Evolutionary conservation across 345 rosid species (phyloP), one percentile per base, ranked within the genome.

Genomic region (Syzygium oleosum): DNA sequence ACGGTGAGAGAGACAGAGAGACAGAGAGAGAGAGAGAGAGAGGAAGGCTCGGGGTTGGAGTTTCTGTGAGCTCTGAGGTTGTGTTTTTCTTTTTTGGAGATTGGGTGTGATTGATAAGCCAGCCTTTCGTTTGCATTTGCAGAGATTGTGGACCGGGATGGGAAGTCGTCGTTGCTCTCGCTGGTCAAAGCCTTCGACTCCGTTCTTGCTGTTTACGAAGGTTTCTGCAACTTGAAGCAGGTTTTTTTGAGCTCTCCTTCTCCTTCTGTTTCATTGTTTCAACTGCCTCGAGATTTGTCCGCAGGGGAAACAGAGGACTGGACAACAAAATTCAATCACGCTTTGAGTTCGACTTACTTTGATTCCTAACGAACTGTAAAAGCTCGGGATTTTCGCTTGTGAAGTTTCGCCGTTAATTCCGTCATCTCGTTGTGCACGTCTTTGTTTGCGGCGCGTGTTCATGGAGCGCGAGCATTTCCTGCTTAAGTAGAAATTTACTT

Each of bases 141-240:
- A 93, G 95, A 90, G 88, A 88, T 92, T 87, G 93, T 91, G 80
- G 93, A 96, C 90, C 93, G 91, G 86, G 94, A 91, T 77, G 97
- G 96, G 52, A 94, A 92, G 88, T 85, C 98, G 43, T 94, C 99
- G 23, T 95, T 97, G 90, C 88, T 98, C 51, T 94, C 99, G 29
- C 89, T 95, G n/a, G 96, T 97, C 84, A 96, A 92, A 91, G 92
- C 98, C 41, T 96, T 98, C 86, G 99, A 98, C 90, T 94, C 97
- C 68, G 90, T 97, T 88, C 96, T 98, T 73, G 95, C 93, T 3
- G 99, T 93, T 56, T 96, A 95, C 59, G 98, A 97, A 92, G 99
- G 99, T 53, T 96, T 98, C 96, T 98, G 99, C 95, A 97, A 96
- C 92, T 89, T 97, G 89, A 98, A 98, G 88, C 99, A 98, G 98